Evolutionary conservation across 352 stramenopile species (phyloP).

Genomic region (Phytophthora europaea): DNA sequence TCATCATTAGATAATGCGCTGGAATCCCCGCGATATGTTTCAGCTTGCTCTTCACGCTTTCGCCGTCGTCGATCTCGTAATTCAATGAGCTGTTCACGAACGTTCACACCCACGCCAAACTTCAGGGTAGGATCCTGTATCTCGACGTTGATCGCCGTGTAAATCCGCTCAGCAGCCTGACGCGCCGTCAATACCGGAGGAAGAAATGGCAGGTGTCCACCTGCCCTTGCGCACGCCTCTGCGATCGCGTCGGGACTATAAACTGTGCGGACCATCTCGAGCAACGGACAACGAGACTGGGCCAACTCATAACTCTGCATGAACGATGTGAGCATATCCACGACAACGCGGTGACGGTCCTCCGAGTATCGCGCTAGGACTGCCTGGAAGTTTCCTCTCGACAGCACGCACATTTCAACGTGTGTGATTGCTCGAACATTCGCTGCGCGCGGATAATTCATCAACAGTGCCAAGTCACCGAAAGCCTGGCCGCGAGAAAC

Average conservation of each 20-base stretch:
- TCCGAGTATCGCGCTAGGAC: constrained; percentile 38
- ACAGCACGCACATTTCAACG: constrained; percentile 56
- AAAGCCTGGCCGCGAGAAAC: constrained; percentile 38
- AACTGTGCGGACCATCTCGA: constrained; percentile 20
- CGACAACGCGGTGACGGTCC: constrained; percentile 27
- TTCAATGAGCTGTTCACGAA: constrained; percentile 17
- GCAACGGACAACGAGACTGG: constrained; percentile 21
- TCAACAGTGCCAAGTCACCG: constrained; percentile 53
- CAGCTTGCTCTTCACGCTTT: not conserved
- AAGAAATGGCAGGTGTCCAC: not conserved
- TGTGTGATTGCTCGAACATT: constrained; percentile 49
- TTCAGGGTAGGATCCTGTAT: constrained; percentile 22
- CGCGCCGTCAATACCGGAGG: constrained; percentile 1
- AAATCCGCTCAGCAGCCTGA: constrained; percentile 23
- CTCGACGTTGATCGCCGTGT: constrained; percentile 26
- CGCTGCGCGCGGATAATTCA: constrained; percentile 48
- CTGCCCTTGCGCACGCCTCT: constrained; percentile 6
- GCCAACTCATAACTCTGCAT: constrained; percentile 26
- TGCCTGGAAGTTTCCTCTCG: constrained; percentile 39
- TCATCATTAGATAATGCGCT: not conserved
- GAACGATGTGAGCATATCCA: constrained; percentile 30
- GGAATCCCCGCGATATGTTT: not conserved
- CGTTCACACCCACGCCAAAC: constrained; percentile 25
- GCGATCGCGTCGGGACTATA: constrained; percentile 18
- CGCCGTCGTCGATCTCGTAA: constrained; percentile 15